Evolutionary conservation across 441 rosid species (phyloP), one percentile per base, ranked within the genome.

Genomic region (Erysimum pusillum): DNA sequence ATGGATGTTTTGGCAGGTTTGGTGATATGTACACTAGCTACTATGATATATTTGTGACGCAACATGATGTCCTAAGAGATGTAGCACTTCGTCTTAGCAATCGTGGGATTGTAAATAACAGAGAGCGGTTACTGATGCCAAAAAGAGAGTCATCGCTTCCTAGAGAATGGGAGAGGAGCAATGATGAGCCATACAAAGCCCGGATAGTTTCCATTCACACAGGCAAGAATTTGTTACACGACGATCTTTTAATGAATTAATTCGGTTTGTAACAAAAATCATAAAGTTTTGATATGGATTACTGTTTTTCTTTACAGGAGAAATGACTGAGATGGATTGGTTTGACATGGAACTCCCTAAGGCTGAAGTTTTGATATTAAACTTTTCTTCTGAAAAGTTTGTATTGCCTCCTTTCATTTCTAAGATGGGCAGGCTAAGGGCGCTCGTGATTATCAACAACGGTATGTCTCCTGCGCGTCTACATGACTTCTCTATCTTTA

Each of bases 241-340:
- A 32, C 38, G 0, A n/a, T 18, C 28, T 48, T 48, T 14, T 1
- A 45, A 52, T 31, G 4, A 38, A 59, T 5, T 52, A 15, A 6
- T 54, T 63, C 11, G n/a, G 71, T 46, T 52, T 2, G 11, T 54
- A 25, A n/a, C 12, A 57, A 4, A 35, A 71, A 22, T 42, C 53
- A 49, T 42, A 11, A 22, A 1, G 53, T 61, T 36, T 74, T 51
- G 32, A 61, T 14, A 59, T 44, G 66, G 15, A 48, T 5, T 53
- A 62, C 3, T 71, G 6, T 63, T 34, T n/a, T 51, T 14, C 6
- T 46, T 67, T 36, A 54, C 73, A 94, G 98, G 76, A 44, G 92
- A 88, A 77, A 94, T 94, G 97, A 75, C 35, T 44, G 97, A 88
- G 62, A 92, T 89, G 97, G 97, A 87, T 46, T 92, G 97, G 98